phyloP scores from a whole-genome alignment of 83 land plant genomes.

The Picea abies region DNA sequence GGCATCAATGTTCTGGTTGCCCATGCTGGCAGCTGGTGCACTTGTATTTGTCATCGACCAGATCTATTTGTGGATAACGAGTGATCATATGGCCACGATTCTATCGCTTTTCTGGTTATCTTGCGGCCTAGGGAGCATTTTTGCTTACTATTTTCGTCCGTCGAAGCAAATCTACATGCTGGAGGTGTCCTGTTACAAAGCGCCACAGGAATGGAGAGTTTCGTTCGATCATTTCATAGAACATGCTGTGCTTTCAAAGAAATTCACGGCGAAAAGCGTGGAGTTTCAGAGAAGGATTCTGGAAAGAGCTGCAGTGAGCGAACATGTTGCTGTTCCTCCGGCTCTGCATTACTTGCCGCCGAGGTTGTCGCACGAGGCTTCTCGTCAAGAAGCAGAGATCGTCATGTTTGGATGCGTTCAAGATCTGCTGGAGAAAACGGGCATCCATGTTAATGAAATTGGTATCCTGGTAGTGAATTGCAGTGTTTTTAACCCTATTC shows the following conservation, averaged over 20 bases:
- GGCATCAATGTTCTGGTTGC: background rate
- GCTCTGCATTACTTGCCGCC: constrained; percentile 21
- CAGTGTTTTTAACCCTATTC: constrained; percentile 6
- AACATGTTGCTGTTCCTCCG: constrained; percentile 21
- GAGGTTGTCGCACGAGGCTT: constrained; percentile 34
- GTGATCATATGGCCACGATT: background rate
- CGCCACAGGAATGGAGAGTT: background rate
- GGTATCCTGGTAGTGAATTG: constrained; percentile 21
- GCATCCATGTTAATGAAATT: constrained; percentile 10
- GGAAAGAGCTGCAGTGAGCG: constrained; percentile 22
- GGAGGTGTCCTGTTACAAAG: background rate
- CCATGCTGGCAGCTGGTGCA: no score
- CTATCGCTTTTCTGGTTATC: background rate
- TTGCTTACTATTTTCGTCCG: no score
- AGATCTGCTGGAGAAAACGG: constrained; percentile 22
- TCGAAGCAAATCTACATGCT: background rate
- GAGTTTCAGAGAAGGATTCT: constrained; percentile 20
- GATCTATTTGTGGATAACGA: background rate
- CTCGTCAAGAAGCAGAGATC: constrained; percentile 28
- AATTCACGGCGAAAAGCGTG: constrained; percentile 13
- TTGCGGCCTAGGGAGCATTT: background rate
- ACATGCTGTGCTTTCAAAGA: background rate
- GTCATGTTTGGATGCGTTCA: constrained; percentile 23
- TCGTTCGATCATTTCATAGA: background rate
- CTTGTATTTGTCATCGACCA: background rate